Conservation (phyloP, 2,329 filamentous ascomycete genomes). For the Colletotrichum abscissum region DNA sequence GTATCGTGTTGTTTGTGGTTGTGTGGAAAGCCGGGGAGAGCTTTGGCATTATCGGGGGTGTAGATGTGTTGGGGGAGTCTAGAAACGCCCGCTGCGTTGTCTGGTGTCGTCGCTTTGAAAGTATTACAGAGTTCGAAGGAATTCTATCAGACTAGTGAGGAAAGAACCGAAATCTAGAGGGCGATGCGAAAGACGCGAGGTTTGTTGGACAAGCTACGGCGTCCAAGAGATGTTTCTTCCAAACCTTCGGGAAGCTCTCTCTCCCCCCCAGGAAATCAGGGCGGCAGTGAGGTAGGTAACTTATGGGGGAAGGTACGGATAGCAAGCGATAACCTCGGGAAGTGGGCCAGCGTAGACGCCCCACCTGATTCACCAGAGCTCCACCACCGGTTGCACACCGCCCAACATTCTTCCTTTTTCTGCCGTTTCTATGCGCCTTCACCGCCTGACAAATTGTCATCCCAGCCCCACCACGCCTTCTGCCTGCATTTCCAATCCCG, state of each 20-base stretch:
- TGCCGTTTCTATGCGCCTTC: constrained; percentile 17
- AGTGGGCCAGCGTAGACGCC: constrained; percentile 22
- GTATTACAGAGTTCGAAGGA: background rate
- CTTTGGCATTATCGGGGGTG: constrained; percentile 7
- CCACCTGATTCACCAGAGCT: background rate
- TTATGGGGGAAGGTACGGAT: too few species aligned
- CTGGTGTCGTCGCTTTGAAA: background rate
- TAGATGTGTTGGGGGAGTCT: background rate
- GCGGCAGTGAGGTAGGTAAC: background rate
- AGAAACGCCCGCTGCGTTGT: background rate
- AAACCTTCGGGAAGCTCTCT: background rate
- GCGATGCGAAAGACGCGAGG: constrained; percentile 5
- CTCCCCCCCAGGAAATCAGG: background rate
- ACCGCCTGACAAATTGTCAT: constrained; percentile 36
- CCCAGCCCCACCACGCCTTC: constrained; percentile 1
- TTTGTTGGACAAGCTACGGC: background rate
- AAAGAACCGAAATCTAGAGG: background rate
- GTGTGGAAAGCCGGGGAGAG: background rate
- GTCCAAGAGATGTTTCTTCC: constrained; percentile 13
- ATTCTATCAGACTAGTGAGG: background rate
- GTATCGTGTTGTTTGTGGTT: background rate
- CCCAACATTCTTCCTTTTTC: constrained; percentile 10
- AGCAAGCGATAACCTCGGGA: constrained; percentile 28
- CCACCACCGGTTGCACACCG: constrained; percentile 8
- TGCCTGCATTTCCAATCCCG: constrained; percentile 23